These are phyloP conservation scores for Monotropa hypopitys DNA, from an alignment of 179 eudicot genomes.

Conservation along the genomic window DNA sequence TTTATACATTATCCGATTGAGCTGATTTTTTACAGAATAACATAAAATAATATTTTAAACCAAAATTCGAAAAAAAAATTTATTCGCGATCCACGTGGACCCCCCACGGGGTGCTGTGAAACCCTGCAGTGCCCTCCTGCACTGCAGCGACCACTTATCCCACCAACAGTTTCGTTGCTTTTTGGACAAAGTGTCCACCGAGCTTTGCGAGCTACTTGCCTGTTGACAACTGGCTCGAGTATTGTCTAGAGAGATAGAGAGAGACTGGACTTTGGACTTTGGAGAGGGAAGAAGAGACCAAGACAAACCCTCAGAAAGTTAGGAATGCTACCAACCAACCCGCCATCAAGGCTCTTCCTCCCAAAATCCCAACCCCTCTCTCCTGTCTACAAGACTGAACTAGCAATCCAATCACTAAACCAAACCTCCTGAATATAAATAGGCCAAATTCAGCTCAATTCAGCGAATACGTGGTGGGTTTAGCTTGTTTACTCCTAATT, in stretches of 20 bases:
- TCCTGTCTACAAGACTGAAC: neutral
- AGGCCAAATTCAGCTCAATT: neutral
- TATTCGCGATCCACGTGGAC: no score
- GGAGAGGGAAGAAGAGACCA: neutral
- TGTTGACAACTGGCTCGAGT: no score
- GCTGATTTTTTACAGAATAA: no score
- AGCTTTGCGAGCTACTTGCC: no score
- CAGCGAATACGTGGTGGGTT: slow-evolving; percentile 3
- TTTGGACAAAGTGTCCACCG: no score
- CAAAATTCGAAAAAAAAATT: no score
- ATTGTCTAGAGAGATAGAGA: neutral
- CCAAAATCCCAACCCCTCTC: neutral
- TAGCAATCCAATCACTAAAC: neutral
- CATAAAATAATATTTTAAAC: no score
- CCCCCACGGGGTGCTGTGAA: no score
- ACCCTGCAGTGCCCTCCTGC: no score
- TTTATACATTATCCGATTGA: no score
- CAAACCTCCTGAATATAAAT: neutral
- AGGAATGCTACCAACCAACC: neutral
- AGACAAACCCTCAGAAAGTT: neutral
- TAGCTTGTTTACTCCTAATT: neutral
- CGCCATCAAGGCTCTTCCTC: slow-evolving; percentile 6
- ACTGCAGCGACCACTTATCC: no score
- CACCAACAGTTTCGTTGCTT: no score
- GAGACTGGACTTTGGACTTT: neutral